Evolutionary conservation across 2,329 filamentous ascomycete species (phyloP).

Genomic region (Thielaviopsis euricoi): DNA sequence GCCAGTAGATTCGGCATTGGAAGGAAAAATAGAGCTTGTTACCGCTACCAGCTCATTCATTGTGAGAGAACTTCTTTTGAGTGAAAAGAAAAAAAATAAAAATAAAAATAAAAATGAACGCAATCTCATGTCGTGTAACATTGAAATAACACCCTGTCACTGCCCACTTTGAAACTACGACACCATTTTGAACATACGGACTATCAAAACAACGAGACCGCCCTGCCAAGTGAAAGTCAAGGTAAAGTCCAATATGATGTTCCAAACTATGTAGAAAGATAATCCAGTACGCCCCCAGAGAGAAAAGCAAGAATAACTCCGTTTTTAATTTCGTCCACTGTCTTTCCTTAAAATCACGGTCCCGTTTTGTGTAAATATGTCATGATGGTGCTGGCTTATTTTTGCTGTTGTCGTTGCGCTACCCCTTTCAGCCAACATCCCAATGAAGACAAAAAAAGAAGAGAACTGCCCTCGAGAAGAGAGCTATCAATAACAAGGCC

Average conservation of each 20-base stretch:
- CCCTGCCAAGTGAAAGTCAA: background rate
- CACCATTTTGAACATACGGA: background rate
- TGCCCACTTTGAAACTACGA: background rate
- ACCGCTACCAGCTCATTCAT: no score
- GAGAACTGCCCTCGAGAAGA: background rate
- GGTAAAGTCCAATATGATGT: slow-evolving; percentile 24
- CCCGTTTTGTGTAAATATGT: background rate
- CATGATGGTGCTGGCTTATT: background rate
- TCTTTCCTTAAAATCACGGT: background rate
- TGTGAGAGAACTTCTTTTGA: background rate
- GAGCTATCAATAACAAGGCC: background rate
- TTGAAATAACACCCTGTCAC: background rate
- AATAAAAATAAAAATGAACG: background rate
- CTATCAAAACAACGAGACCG: background rate
- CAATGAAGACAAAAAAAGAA: slow-evolving; percentile 16
- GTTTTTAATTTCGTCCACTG: background rate
- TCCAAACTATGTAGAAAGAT: slow-evolving; percentile 21
- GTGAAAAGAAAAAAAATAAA: background rate
- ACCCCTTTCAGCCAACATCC: background rate
- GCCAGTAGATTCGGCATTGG: slow-evolving; percentile 19
- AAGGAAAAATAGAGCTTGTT: no score
- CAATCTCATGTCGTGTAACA: background rate
- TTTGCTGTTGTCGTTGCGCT: background rate
- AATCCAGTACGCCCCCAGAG: background rate
- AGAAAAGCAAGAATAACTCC: background rate